Base-by-base conservation (phyloP, 345 rosid genomes). In the Populus simonii region DNA sequence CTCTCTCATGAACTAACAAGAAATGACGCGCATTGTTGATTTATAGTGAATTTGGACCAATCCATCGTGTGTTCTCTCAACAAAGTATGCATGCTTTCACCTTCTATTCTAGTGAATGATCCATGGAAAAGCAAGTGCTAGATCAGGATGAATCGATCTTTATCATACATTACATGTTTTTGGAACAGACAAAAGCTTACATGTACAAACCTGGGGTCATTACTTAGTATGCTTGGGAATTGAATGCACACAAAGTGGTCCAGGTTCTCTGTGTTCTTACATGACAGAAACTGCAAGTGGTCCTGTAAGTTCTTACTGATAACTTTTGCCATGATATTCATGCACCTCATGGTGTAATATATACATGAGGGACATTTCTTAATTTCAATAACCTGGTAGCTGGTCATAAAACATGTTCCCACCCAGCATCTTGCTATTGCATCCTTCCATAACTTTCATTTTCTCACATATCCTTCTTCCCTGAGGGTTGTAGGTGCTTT, bases 41-140 rank as follows among this genome's bases (percentile, higher is more conserved):
- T 18, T 27, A 9, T 69, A 29, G 27, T 61, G 17, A 18, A n/a
- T 29, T 7, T 10, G 70, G 80, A 31, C 75, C 20, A 15, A 13
- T 39, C 1, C 15, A 2, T 18, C 39, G 39, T 33, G 15, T 18
- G 16, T 8, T 33, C 25, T 71, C 23, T 29, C 10, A 16, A n/a
- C 63, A n/a, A 70, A 22, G 18, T 8, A 20, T 63, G 61, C 62
- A 62, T 77, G 80, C 57, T 31, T 22, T 31, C 9, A 23, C 75
- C 70, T 71, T 61, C 75, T 45, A 62, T 71, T 77, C 35, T 31
- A 43, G 38, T 77, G 75, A 71, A 62, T 71, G 23, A 43, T 62
- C 70, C 17, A 62, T 61, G 8, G 31, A 49, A 5, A 9, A 67
- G 25, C n/a, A 7, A 17, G 18, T 20, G 9, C 33, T 66, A n/a